Conservation (phyloP, 495 filamentous ascomycete species). For the Trypethelium eluteriae region DNA sequence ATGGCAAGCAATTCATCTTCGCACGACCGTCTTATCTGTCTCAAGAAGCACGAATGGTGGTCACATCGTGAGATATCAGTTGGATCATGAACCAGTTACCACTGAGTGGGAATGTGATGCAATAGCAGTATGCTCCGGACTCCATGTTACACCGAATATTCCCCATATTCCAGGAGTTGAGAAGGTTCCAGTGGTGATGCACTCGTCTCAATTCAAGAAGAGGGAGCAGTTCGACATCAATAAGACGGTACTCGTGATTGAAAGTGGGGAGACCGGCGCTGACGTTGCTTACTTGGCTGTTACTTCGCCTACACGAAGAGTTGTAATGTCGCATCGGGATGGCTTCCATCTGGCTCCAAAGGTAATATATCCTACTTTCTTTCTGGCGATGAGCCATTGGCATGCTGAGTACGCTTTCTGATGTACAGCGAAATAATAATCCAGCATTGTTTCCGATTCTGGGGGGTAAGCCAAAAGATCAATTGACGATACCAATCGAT, state of each 20-base stretch:
- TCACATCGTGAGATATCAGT: constrained; percentile 30
- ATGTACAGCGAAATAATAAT: background rate
- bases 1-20: constrained; percentile 36
- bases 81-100: constrained; percentile 14
- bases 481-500: constrained; percentile 36
- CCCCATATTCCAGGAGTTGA: constrained; percentile 34
- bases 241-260: constrained; percentile 35
- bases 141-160: constrained; percentile 35
- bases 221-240: constrained; percentile 32
- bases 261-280: constrained; percentile 36
- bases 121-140: constrained; percentile 37
- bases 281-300: constrained; percentile 37
- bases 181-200: constrained; percentile 31
- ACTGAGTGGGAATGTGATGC: constrained; percentile 36
- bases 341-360: constrained; percentile 29
- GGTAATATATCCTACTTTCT: background rate
- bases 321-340: constrained; percentile 35
- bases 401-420: background rate
- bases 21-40: constrained; percentile 27
- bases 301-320: constrained; percentile 32
- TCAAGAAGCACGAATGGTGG: constrained; percentile 19
- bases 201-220: constrained; percentile 38
- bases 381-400: background rate
- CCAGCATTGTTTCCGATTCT: constrained; percentile 25
- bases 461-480: constrained; percentile 21